Conservation (phyloP, 495 filamentous ascomycete genomes). For the Clohesyomyces aquaticus region DNA sequence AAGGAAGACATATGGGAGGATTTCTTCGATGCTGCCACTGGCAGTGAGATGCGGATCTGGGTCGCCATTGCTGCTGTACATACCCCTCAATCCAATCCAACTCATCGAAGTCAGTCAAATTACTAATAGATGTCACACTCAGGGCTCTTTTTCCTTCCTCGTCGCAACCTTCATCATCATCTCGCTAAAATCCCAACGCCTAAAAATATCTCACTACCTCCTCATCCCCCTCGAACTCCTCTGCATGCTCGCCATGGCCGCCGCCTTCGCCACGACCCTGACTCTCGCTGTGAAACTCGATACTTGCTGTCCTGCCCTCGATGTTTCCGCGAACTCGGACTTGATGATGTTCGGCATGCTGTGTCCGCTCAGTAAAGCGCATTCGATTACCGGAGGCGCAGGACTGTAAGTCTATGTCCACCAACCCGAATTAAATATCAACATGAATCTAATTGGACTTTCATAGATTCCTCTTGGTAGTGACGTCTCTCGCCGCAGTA, state of each 20-base stretch:
- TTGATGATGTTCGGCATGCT: slow-evolving; percentile 17
- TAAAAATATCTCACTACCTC: slow-evolving; percentile 13
- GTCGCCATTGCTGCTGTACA: slow-evolving; percentile 25
- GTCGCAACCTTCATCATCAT: slow-evolving; percentile 16
- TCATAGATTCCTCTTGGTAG: slow-evolving; percentile 8
- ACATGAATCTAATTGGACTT: background rate
- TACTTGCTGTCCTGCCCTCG: slow-evolving; percentile 1
- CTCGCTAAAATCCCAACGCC: slow-evolving; percentile 10
- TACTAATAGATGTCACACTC: background rate
- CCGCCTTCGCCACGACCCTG: slow-evolving; percentile 17
- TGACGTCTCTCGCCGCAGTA: slow-evolving; percentile 11
- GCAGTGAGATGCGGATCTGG: slow-evolving; percentile 26
- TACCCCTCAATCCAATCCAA: background rate
- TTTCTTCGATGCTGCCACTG: slow-evolving; percentile 20
- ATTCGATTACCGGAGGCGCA: slow-evolving; percentile 9
- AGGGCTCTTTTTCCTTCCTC: slow-evolving; percentile 25
- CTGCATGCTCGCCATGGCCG: slow-evolving; percentile 27
- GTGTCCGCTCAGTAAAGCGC: slow-evolving; percentile 23
- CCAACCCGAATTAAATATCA: background rate
- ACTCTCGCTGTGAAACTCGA: slow-evolving; percentile 18
- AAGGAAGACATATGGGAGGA: slow-evolving; percentile 10
- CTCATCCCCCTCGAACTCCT: slow-evolving; percentile 27
- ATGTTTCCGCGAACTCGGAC: slow-evolving; percentile 10
- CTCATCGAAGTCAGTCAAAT: background rate
- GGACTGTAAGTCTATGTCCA: slow-evolving; percentile 9